Conservation (phyloP, 2,329 filamentous ascomycete genomes). For the Xylariales sp. region DNA sequence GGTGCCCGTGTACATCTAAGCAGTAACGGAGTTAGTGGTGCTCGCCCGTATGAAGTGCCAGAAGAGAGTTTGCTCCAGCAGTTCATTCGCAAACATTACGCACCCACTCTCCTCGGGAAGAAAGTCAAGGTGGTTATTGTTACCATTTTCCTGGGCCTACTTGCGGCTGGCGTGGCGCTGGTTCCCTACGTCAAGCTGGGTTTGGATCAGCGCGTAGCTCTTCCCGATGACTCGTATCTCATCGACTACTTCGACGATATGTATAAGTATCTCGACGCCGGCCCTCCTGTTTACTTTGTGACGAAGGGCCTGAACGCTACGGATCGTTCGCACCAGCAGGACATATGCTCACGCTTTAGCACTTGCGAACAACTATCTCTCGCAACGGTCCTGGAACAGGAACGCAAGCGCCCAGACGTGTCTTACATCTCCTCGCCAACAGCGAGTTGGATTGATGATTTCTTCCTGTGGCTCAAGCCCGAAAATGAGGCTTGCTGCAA, state of each 20-base stretch:
- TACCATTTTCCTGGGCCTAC: slow-evolving; percentile 85
- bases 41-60: slow-evolving; percentile 76
- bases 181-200: slow-evolving; percentile 88
- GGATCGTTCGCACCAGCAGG: slow-evolving; percentile 78
- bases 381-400: slow-evolving; percentile 90
- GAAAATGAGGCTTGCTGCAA: slow-evolving; percentile 79
- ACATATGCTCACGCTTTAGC: slow-evolving; percentile 90
- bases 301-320: slow-evolving; percentile 85
- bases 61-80: slow-evolving; percentile 86
- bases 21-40: slow-evolving; percentile 68
- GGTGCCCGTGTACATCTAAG: slow-evolving; percentile 76
- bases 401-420: slow-evolving; percentile 87
- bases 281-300: slow-evolving; percentile 96
- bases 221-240: slow-evolving; percentile 92
- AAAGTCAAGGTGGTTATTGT: slow-evolving; percentile 83
- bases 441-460: slow-evolving; percentile 97
- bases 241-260: slow-evolving; percentile 97
- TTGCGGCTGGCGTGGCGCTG: slow-evolving; percentile 85
- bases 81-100: slow-evolving; percentile 92
- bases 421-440: slow-evolving; percentile 90
- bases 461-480: slow-evolving; percentile 96
- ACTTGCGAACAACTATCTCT: slow-evolving; percentile 87
- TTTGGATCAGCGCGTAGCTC: slow-evolving; percentile 92
- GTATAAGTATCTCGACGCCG: slow-evolving; percentile 89
- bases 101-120: slow-evolving; percentile 81